These are phyloP conservation scores for Coemansia sp. DNA, from an alignment of 192 early-diverging fungal genomes.

Conservation along the genomic window DNA sequence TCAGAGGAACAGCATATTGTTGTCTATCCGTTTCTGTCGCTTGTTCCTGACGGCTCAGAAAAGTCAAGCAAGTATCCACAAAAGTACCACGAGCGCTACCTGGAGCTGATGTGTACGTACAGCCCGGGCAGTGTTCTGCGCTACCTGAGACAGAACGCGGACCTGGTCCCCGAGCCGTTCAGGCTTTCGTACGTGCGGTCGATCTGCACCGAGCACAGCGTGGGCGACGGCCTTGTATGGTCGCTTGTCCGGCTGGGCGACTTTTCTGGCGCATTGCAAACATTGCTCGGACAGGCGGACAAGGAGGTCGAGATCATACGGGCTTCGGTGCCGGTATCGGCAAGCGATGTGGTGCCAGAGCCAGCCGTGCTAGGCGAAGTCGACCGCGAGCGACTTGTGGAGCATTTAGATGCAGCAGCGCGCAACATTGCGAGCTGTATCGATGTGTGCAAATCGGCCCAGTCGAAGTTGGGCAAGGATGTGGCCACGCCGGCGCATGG, in stretches of 20 bases:
- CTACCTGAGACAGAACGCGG: conserved; percentile 34
- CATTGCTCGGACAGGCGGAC: conserved; percentile 35
- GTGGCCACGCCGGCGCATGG: neutral
- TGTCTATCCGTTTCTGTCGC: conserved; percentile 39
- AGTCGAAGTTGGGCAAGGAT: conserved; percentile 33
- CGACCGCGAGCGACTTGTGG: conserved; percentile 41
- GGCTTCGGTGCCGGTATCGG: conserved; percentile 18
- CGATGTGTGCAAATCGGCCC: conserved; percentile 38
- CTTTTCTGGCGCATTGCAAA: conserved; percentile 44
- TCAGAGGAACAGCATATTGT: too few species aligned
- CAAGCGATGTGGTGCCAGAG: neutral
- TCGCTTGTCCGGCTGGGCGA: conserved; percentile 44
- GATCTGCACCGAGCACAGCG: conserved; percentile 25
- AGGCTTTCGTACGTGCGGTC: conserved; percentile 33
- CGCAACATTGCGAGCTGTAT: conserved; percentile 32
- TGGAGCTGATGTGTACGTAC: conserved; percentile 46
- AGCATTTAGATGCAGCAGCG: conserved; percentile 28
- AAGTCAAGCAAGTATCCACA: conserved; percentile 29
- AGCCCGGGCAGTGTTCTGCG: conserved; percentile 33
- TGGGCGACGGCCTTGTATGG: conserved; percentile 48
- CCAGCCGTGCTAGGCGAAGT: conserved; percentile 21
- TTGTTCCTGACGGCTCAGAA: conserved; percentile 26
- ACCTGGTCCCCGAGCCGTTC: conserved; percentile 40
- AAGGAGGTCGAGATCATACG: conserved; percentile 21
- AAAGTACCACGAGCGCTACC: conserved; percentile 41